A percentile compares a stretch with the other conserved stretches of the same genome.
These are phyloP conservation scores for Afroboletus lepidellus DNA, from an alignment of 1,284 basidiomycete species.

Conservation along the genomic window DNA sequence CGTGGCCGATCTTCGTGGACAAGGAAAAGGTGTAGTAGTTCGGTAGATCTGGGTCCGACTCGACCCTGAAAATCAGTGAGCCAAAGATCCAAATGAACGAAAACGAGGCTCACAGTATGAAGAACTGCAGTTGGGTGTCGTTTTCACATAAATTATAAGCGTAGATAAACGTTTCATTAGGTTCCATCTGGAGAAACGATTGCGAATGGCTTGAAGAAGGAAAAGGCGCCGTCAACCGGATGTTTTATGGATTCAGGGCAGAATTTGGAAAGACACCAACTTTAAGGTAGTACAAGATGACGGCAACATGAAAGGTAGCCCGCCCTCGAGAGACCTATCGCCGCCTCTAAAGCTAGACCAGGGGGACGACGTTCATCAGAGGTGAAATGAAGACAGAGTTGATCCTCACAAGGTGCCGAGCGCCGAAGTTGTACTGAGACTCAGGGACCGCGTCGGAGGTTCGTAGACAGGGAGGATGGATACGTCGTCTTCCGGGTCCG, in stretches of 20 bases:
- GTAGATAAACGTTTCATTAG: slow-evolving; percentile 24
- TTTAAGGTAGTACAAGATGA: neutral
- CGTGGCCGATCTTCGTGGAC: slow-evolving; percentile 49
- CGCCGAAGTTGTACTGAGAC: neutral
- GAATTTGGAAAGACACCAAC: slow-evolving; percentile 12
- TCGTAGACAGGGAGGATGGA: slow-evolving; percentile 27
- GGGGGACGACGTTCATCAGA: neutral
- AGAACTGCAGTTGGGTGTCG: slow-evolving; percentile 24
- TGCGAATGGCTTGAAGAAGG: slow-evolving; percentile 12
- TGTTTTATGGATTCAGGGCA: neutral
- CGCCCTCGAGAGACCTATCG: slow-evolving; percentile 5
- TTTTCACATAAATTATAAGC: slow-evolving; percentile 26
- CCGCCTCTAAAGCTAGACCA: slow-evolving; percentile 1
- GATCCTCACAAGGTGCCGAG: slow-evolving; percentile 7
- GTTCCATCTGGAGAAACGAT: slow-evolving; percentile 30
- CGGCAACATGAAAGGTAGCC: slow-evolving; percentile 7
- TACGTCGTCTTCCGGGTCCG: slow-evolving; percentile 8
- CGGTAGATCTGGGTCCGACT: slow-evolving; percentile 44
- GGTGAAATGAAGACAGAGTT: neutral
- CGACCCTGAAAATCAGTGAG: slow-evolving; percentile 41
- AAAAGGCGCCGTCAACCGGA: slow-evolving; percentile 9
- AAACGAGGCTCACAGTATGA: slow-evolving; percentile 27
- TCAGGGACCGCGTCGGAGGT: neutral
- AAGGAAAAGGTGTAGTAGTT: slow-evolving; percentile 47
- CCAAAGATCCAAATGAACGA: neutral